phyloP scores from a whole-genome alignment of 768 basidiomycete species.

The Boletus reticulatus region DNA sequence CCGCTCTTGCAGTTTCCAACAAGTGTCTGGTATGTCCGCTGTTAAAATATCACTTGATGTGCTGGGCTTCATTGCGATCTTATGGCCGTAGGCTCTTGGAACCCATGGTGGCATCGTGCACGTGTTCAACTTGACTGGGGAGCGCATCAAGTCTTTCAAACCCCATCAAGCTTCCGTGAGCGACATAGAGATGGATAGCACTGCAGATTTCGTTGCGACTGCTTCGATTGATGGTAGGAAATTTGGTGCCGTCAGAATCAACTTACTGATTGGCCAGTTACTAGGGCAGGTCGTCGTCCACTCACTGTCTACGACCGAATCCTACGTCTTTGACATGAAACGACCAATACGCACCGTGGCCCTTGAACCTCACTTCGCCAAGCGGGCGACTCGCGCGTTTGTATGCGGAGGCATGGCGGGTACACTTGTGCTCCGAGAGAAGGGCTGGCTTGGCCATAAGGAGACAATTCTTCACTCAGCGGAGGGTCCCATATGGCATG shows the following conservation, averaged over 20 bases:
- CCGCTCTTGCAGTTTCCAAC: conserved; percentile 72
- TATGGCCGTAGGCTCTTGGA: conserved; percentile 67
- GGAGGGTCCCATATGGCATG: conserved; percentile 94
- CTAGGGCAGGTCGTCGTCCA: conserved; percentile 90
- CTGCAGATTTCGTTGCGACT: conserved; percentile 87
- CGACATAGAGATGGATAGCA: conserved; percentile 81
- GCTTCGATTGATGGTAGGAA: conserved; percentile 88
- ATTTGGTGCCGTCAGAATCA: conserved; percentile 40
- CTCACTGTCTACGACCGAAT: conserved; percentile 74
- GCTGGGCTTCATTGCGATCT: neutral
- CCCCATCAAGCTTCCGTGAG: conserved; percentile 86
- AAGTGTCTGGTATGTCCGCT: conserved; percentile 59
- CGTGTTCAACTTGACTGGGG: conserved; percentile 74
- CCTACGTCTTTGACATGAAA: conserved; percentile 86
- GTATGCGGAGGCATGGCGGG: conserved; percentile 94
- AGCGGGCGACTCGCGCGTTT: conserved; percentile 71
- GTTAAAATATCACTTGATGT: neutral
- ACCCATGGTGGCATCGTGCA: conserved; percentile 94
- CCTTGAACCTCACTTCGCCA: conserved; percentile 87
- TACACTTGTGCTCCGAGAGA: conserved; percentile 82
- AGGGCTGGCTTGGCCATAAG: conserved; percentile 95
- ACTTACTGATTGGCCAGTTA: conserved; percentile 39
- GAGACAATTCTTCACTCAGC: conserved; percentile 78
- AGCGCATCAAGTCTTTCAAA: conserved; percentile 84
- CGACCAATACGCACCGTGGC: conserved; percentile 89